These are phyloP conservation scores for Schwanniomyces etchellsii DNA, from an alignment of 1,139 yeast genomes.

Conservation along the genomic window DNA sequence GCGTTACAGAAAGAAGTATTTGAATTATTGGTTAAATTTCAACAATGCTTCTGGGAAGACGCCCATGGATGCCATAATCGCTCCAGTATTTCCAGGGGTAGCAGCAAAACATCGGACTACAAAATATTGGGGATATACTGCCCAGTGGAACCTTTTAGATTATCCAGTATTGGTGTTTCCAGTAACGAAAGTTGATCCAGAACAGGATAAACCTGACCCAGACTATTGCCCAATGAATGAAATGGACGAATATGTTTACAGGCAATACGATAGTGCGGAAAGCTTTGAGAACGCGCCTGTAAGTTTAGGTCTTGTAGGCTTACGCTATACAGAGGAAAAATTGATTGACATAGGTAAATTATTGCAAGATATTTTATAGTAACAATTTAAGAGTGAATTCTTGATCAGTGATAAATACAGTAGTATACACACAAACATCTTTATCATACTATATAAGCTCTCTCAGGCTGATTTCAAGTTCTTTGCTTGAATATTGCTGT, in stretches of 20 bases:
- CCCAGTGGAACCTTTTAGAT: slow-evolving; percentile 19
- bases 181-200: slow-evolving; percentile 5
- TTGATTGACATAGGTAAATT: slow-evolving; percentile 20
- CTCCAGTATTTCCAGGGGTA: slow-evolving; percentile 8
- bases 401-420: too few species aligned
- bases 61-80: slow-evolving; percentile 1
- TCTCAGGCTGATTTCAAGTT: too few species aligned
- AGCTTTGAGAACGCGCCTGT: slow-evolving; percentile 49
- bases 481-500: too few species aligned
- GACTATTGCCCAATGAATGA: slow-evolving; percentile 5
- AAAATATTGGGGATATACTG: slow-evolving; percentile 18
- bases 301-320: slow-evolving; percentile 44
- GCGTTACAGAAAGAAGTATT: slow-evolving; percentile 12
- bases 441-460: too few species aligned
- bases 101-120: slow-evolving; percentile 15
- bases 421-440: too few species aligned
- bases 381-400: too few species aligned
- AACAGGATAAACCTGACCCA: slow-evolving; percentile 1
- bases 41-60: slow-evolving; percentile 7
- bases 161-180: slow-evolving; percentile 19
- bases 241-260: slow-evolving; percentile 4
- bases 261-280: slow-evolving; percentile 22
- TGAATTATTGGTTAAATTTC: slow-evolving; percentile 3
- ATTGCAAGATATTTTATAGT: too few species aligned
- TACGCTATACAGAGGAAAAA: slow-evolving; percentile 50